Evolutionary conservation across 202 grass and related monocot species (phyloP).

Genomic region (Schoenoplectus triqueter): DNA sequence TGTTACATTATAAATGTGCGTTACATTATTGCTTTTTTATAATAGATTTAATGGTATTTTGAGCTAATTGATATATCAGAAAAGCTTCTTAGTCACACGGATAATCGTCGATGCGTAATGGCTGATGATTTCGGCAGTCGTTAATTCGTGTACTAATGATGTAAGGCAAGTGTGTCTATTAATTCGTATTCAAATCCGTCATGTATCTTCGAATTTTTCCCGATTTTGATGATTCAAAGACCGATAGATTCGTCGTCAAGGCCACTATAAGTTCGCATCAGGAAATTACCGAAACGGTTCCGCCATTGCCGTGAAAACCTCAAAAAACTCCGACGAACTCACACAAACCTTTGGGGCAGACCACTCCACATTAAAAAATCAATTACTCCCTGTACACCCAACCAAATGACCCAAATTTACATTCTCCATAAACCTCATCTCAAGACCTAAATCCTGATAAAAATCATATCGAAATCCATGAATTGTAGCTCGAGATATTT

Average conservation of each 20-base stretch:
- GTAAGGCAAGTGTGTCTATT: slow-evolving; percentile 66
- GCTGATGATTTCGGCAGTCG: neutral
- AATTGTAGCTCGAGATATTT: slow-evolving; percentile 23
- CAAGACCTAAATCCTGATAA: neutral
- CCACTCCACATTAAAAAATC: neutral
- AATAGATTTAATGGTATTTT: neutral
- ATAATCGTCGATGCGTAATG: neutral
- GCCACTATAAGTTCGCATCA: neutral
- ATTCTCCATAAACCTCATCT: slow-evolving; percentile 30
- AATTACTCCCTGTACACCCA: slow-evolving; percentile 26
- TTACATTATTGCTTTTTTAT: neutral
- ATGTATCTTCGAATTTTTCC: neutral
- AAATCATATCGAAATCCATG: slow-evolving; percentile 23
- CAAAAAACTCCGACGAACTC: slow-evolving; percentile 60
- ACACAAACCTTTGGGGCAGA: slow-evolving; percentile 56
- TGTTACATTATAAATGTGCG: neutral
- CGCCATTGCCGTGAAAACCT: slow-evolving; percentile 39
- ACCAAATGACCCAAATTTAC: slow-evolving; percentile 22
- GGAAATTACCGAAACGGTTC: neutral
- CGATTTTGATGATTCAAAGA: slow-evolving; percentile 41
- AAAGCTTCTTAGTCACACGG: neutral
- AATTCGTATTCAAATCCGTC: slow-evolving; percentile 4
- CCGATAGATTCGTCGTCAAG: neutral
- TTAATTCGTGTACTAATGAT: neutral
- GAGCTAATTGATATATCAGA: neutral